Evolutionary conservation across 129 eudicot genomes (phyloP).

Genomic region (Centrapalus pauciflorus): DNA sequence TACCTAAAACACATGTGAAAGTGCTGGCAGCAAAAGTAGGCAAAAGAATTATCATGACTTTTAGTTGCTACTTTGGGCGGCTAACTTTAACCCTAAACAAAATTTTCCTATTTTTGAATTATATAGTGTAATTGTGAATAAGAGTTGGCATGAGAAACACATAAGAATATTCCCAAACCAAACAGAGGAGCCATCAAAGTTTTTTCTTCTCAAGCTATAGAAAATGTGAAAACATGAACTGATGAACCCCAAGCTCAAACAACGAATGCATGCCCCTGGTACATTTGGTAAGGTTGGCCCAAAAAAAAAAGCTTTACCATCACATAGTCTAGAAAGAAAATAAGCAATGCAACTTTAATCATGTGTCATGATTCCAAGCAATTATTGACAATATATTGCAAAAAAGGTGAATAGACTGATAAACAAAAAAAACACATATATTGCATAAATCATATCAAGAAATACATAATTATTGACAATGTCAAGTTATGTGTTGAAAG

Average conservation of each 20-base stretch:
- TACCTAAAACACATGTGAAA: too few species aligned
- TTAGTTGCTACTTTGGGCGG: neutral
- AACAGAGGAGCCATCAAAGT: neutral
- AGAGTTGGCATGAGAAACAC: neutral
- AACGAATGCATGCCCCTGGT: too few species aligned
- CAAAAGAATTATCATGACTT: too few species aligned
- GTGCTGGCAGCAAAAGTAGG: too few species aligned
- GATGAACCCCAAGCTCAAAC: neutral
- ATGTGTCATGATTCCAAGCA: neutral
- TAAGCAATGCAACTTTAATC: neutral
- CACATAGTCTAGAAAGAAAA: neutral
- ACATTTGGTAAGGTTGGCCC: neutral
- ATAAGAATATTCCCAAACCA: too few species aligned
- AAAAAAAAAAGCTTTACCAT: neutral
- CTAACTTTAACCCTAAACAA: neutral
- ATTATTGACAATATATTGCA: too few species aligned
- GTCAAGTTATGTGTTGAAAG: neutral
- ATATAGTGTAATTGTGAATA: neutral
- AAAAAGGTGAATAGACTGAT: too few species aligned
- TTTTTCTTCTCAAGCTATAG: neutral
- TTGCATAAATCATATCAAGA: too few species aligned
- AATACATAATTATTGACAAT: neutral
- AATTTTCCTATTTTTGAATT: neutral
- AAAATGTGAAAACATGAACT: neutral
- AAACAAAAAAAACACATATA: too few species aligned